Evolutionary conservation across 495 filamentous ascomycete genomes (phyloP).

Genomic region (Xylaria flabelliformis): DNA sequence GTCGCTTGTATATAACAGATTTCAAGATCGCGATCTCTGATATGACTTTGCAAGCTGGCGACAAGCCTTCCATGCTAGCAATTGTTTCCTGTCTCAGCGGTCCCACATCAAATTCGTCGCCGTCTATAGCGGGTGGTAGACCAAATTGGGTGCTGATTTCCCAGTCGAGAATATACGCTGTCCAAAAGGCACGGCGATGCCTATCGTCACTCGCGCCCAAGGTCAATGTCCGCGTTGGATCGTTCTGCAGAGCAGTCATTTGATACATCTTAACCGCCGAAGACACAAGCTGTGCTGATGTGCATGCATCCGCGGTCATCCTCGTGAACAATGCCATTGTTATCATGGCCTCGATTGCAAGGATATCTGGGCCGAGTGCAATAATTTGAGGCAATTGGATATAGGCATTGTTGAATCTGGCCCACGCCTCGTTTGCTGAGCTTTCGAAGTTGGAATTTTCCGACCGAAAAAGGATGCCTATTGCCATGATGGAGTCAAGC

Average conservation of each 20-base stretch:
- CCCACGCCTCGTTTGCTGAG: slow-evolving; percentile 11
- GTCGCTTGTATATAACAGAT: slow-evolving; percentile 1
- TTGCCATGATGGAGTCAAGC: slow-evolving; percentile 13
- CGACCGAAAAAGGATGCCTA: slow-evolving; percentile 9
- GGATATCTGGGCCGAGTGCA: slow-evolving; percentile 4
- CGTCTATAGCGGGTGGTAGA: neutral
- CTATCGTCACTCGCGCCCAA: neutral
- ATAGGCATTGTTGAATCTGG: slow-evolving; percentile 29
- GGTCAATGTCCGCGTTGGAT: neutral
- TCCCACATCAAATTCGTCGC: neutral
- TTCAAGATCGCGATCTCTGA: slow-evolving; percentile 10
- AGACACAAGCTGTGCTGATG: slow-evolving; percentile 10
- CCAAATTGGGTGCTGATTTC: slow-evolving; percentile 6
- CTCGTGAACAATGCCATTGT: slow-evolving; percentile 20
- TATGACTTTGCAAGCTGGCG: neutral
- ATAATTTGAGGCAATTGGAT: slow-evolving; percentile 23
- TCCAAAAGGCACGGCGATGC: slow-evolving; percentile 20
- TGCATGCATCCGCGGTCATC: slow-evolving; percentile 10
- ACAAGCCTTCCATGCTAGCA: neutral
- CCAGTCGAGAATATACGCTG: slow-evolving; percentile 10
- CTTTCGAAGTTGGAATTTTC: neutral
- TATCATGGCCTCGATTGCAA: slow-evolving; percentile 19
- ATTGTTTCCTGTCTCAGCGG: neutral
- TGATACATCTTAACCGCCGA: neutral
- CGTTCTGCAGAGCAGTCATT: slow-evolving; percentile 2